Evolutionary conservation across 495 filamentous ascomycete species (phyloP).

Genomic region (Lepraria neglecta): DNA sequence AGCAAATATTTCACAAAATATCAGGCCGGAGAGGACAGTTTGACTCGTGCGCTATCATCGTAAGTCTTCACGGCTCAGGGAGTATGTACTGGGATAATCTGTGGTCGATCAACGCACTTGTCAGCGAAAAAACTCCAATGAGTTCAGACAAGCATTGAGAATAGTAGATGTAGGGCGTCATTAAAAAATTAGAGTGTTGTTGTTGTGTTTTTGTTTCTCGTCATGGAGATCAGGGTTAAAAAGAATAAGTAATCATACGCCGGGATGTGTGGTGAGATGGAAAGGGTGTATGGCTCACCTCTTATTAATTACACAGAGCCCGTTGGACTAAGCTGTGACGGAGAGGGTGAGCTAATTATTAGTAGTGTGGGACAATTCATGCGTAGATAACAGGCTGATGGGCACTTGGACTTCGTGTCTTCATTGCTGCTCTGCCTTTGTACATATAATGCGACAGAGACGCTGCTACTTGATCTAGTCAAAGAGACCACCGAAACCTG

Average conservation of each 20-base stretch:
- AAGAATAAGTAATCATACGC: conserved; percentile 49
- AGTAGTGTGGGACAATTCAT: not conserved
- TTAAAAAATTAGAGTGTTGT: conserved; percentile 62
- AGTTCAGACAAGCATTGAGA: not conserved
- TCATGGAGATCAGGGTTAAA: conserved; percentile 54
- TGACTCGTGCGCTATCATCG: too few species aligned
- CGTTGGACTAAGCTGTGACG: not conserved
- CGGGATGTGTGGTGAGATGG: conserved; percentile 21
- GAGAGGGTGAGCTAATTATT: not conserved
- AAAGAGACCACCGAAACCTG: conserved; percentile 53
- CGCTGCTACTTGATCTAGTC: conserved; percentile 39
- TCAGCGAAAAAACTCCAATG: not conserved
- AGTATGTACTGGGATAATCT: too few species aligned
- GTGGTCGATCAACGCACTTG: not conserved
- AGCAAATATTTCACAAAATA: too few species aligned
- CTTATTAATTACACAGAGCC: not conserved
- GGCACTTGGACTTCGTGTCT: not conserved
- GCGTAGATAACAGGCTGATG: not conserved
- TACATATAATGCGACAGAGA: not conserved
- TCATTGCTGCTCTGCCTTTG: not conserved
- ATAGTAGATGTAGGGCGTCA: conserved; percentile 38
- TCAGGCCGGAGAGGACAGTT: too few species aligned
- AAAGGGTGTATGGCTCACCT: conserved; percentile 13
- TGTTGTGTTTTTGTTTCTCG: conserved; percentile 49
- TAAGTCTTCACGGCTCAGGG: too few species aligned